Evolutionary conservation across 2,329 filamentous ascomycete species (phyloP), one percentile per base, ranked within the genome.

Genomic region (Arthroderma sp.): DNA sequence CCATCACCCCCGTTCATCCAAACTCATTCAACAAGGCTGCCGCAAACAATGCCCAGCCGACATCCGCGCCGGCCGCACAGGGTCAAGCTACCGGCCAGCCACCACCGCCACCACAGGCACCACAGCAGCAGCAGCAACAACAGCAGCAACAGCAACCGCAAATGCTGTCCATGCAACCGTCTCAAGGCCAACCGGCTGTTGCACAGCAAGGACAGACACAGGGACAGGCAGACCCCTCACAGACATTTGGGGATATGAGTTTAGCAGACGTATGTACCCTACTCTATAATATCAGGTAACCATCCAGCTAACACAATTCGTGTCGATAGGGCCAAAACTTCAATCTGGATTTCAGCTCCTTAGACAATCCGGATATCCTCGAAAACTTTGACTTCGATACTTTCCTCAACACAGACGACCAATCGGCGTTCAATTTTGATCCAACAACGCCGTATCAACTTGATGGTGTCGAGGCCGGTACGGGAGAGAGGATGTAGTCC

Each of bases 361-460:
- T 78, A 59, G 74, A 76, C 58, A 74, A 72, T 58, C 68, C 69
- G 37, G 74, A 78, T 63, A 70, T 77, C 33, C 66, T 78, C 47
- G 75, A 77, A 65, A 76, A 74, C 63, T 85, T 85, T 67, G 81
- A 85, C 68, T 85, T 85, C 67, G 82, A 85, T 66, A 81, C 79
- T 15, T 85, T 85, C 73, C 73, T 85, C 55, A 81, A 84, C 64
- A 81, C 78, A 39, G 79, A 79, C 62, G 73, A 72, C 56, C 65
- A 66, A n/a, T 65, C 67, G 37, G 68, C 68, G 21, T 76, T 76
- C 62, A 70, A 70, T 25, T 76, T 76, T 59, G 72, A 74, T 43
- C 69, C 71, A 21, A 73, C 63, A 61, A 67, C 72, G 58, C 58
- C 66, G 44, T 73, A 72, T 59, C 64, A n/a, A n/a, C n/a, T 53